phyloP scores from a whole-genome alignment of 78 protist species.

The Emiliania huxleyi region DNA sequence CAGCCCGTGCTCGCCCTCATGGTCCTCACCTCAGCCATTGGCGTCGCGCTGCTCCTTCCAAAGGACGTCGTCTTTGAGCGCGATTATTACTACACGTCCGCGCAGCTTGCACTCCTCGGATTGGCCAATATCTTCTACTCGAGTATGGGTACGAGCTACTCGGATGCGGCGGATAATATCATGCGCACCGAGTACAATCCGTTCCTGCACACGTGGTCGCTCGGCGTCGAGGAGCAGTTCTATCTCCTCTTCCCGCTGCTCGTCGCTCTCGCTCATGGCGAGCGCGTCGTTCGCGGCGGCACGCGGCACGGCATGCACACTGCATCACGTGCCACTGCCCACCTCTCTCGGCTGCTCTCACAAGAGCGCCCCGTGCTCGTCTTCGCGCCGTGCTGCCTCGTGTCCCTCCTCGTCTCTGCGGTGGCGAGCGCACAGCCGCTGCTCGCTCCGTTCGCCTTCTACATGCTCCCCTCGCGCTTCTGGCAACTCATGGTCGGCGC shows the following conservation, averaged over 20 bases:
- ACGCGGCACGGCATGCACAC: too few relatives aligned
- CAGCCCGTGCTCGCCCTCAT: not conserved
- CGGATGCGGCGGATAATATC: not conserved
- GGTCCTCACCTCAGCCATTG: not conserved
- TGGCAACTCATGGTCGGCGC: constrained; percentile 11
- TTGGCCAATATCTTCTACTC: not conserved
- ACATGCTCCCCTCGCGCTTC: not conserved
- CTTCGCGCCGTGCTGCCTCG: not conserved
- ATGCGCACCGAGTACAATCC: not conserved
- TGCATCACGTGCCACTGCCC: not conserved
- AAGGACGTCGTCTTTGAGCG: not conserved
- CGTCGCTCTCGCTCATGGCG: not conserved
- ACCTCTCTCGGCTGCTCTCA: not conserved
- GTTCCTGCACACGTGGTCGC: not conserved
- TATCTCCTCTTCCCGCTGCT: not conserved
- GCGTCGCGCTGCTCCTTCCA: not conserved
- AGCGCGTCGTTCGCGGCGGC: not conserved
- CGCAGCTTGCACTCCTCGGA: not conserved
- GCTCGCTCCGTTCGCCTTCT: not conserved
- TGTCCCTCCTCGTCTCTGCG: not conserved
- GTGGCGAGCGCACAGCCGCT: not conserved
- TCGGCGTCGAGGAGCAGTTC: constrained; percentile 22
- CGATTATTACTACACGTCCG: not conserved
- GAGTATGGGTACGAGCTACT: not conserved
- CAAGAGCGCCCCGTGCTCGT: not conserved